phyloP scores from a whole-genome alignment of 2,329 filamentous ascomycete genomes.

The Tolypocladium tundrense region DNA sequence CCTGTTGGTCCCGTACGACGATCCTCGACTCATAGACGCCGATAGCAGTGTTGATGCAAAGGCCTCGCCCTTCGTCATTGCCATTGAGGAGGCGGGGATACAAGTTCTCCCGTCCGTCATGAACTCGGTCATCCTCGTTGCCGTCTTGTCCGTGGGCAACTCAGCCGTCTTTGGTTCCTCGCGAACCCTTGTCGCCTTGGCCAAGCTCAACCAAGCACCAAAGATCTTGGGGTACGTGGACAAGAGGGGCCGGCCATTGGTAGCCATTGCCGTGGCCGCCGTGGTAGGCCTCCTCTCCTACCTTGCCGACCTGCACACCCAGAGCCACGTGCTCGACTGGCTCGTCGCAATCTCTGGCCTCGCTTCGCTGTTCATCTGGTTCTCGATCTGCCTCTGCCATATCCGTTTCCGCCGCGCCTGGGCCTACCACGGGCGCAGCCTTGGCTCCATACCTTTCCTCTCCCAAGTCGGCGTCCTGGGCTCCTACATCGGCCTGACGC shows the following conservation, averaged over 20 bases:
- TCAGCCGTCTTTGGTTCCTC: slow-evolving; percentile 87
- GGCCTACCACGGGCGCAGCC: slow-evolving; percentile 53
- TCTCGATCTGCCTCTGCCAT: slow-evolving; percentile 75
- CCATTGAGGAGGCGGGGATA: slow-evolving; percentile 77
- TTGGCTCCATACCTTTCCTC: slow-evolving; percentile 69
- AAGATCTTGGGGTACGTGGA: slow-evolving; percentile 71
- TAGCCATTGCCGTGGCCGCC: slow-evolving; percentile 59
- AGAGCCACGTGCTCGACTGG: slow-evolving; percentile 64
- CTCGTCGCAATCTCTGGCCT: slow-evolving; percentile 65
- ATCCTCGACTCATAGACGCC: slow-evolving; percentile 50
- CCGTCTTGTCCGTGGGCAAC: slow-evolving; percentile 85
- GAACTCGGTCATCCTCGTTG: slow-evolving; percentile 86
- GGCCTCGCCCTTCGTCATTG: slow-evolving; percentile 87
- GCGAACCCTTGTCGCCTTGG: slow-evolving; percentile 78
- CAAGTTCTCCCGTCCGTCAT: slow-evolving; percentile 74
- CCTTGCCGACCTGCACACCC: slow-evolving; percentile 54
- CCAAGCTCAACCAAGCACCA: slow-evolving; percentile 78
- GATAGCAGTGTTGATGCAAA: slow-evolving; percentile 52
- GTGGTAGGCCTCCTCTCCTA: slow-evolving; percentile 62
- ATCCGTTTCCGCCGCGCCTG: slow-evolving; percentile 86
- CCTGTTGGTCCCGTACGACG: slow-evolving; percentile 66
- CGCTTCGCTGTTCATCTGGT: slow-evolving; percentile 70
- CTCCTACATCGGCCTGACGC: slow-evolving; percentile 66
- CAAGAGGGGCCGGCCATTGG: slow-evolving; percentile 67
- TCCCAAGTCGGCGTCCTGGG: slow-evolving; percentile 71